Base-by-base conservation (phyloP, 805 yeast species). In the Pichia kluyveri region DNA sequence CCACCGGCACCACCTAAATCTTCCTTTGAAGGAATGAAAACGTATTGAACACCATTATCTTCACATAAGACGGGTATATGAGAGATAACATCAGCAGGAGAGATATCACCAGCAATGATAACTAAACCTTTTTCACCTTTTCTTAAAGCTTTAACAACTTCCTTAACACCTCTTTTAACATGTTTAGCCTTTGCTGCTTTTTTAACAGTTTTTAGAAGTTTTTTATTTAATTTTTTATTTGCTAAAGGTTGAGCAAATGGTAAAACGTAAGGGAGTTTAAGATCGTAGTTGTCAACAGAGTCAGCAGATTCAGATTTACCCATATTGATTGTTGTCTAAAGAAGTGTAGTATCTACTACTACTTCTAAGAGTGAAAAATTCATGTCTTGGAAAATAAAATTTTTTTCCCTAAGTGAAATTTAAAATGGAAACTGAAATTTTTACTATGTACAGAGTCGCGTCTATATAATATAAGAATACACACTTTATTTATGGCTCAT, bases 1-100 rank as follows among this genome's bases (percentile, higher is more conserved):
- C 97, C 96, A 64, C 98, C 98, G 27, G 99, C 99, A 54, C 96
- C 86, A 36, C 99, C 99, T 56, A 93, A 78, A 65, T 93, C 98
- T 73, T 93, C 97, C 71, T 93, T 93, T 44, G 97, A 89, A 60
- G 99, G 99, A 54, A 93, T 80, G 69, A 93, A 93, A 40, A 91
- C 77, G 64, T 74, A 95, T 61, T 98, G 97, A 44, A 93, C 97
- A 43, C 85, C 71, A 54, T 78, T 73, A 66, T 93, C 99, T 72
- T 93, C 99, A 72, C 99, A 93, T 53, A 93, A 77, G 43, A 95
- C 97, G 48, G 99, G 99, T 49, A 93, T 79, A 66, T 93, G 99
- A 41, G 97, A 88, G 57, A 95, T 86, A 42, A 93, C 98, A 66
- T 93, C 99, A 44, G 90, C 80, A 51, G 99, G 99, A 48, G 95